phyloP scores from a whole-genome alignment of 768 basidiomycete species.

The Boletus vermiculosoides region DNA sequence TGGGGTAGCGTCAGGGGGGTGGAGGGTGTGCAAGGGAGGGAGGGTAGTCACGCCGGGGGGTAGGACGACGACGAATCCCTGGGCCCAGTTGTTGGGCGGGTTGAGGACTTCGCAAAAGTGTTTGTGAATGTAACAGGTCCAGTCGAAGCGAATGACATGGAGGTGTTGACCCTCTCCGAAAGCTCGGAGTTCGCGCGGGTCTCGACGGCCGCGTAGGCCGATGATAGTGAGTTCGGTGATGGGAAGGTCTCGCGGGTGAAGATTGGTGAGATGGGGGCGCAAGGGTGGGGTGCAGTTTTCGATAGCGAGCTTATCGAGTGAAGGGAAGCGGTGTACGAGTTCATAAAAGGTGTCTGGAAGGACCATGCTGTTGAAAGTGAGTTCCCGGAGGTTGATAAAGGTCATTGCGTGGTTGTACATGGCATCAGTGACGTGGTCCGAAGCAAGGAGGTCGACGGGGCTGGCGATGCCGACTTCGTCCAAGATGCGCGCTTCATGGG shows the following conservation, averaged over 20 bases:
- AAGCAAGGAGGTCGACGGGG: conserved; percentile 23
- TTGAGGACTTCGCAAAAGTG: conserved; percentile 16
- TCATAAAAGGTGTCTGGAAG: conserved; percentile 37
- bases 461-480: conserved; percentile 20
- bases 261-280: conserved; percentile 14
- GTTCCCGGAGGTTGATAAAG: conserved; percentile 38
- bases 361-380: conserved; percentile 38
- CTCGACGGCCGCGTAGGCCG: conserved; percentile 34
- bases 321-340: conserved; percentile 37
- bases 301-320: conserved; percentile 39
- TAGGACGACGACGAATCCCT: conserved; percentile 8
- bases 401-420: conserved; percentile 18
- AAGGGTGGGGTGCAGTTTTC: conserved; percentile 38
- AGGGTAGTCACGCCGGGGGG: conserved; percentile 5
- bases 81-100: conserved; percentile 14
- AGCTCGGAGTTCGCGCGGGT: conserved; percentile 26
- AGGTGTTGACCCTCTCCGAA: conserved; percentile 39
- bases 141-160: conserved; percentile 44
- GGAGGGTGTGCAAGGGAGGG: conserved; percentile 12
- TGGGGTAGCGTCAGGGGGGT: not conserved
- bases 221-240: conserved; percentile 43
- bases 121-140: conserved; percentile 40
- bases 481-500: conserved; percentile 27
- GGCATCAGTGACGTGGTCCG: conserved; percentile 15
- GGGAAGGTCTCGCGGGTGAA: conserved; percentile 38